A percentile compares a stretch with the other conserved stretches of the same genome.
These are phyloP conservation scores for Oryza punctata DNA, from an alignment of 176 grass and related monocot genomes.

Conservation along the genomic window DNA sequence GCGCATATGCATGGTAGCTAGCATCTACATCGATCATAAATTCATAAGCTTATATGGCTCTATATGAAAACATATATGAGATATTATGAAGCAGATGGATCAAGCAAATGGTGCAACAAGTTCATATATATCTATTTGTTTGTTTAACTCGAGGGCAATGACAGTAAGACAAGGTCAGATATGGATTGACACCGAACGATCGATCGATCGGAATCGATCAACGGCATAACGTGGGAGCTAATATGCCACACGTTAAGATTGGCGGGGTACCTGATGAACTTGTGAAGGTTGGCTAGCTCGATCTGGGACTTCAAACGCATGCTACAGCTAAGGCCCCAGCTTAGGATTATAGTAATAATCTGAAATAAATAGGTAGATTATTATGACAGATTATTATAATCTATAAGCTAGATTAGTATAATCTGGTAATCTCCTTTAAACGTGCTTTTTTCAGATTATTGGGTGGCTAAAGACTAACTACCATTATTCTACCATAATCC, in stretches of 20 bases:
- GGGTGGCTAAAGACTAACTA: too few species aligned
- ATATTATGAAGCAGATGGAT: neutral
- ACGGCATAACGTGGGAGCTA: neutral
- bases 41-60: neutral
- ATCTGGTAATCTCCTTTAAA: too few species aligned
- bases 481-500: too few species aligned
- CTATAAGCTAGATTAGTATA: too few species aligned
- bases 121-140: neutral
- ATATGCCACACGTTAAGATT: neutral
- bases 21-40: neutral
- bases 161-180: neutral
- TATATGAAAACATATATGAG: neutral
- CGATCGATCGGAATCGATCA: neutral
- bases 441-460: too few species aligned
- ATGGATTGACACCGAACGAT: neutral
- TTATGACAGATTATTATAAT: too few species aligned
- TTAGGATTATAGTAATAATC: too few species aligned
- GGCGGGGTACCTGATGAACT: neutral
- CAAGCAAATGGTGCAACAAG: neutral
- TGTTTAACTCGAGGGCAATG: neutral
- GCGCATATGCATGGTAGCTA: neutral
- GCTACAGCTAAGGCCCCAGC: too few species aligned
- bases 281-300: neutral
- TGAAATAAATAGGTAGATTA: too few species aligned
- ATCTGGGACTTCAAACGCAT: neutral